Evolutionary conservation across 768 basidiomycete species (phyloP), one percentile per base, ranked within the genome.

Genomic region (Lactarius tabidus): DNA sequence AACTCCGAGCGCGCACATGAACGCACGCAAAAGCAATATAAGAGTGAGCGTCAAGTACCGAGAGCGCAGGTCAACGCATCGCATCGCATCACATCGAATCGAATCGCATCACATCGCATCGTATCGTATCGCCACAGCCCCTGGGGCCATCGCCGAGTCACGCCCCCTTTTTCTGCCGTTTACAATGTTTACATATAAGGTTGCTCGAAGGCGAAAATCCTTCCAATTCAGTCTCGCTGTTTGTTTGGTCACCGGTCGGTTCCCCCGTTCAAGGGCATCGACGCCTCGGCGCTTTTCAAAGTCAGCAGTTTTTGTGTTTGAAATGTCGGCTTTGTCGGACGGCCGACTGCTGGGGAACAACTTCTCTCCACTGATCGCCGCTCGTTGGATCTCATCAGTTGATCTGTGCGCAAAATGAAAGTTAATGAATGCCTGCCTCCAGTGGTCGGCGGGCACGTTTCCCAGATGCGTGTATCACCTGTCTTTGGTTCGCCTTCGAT

Each of bases 201-300:
- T 68, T 66, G 67, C 52, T 51, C 67, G 64, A 66, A 66, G 67
- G 67, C 64, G 67, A 68, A 66, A 68, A 68, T 68, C 67, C 60
- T 66, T 67, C 64, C 38, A 60, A 66, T 68, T 66, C 64, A 66
- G 59, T 66, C 57, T 57, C 64, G 67, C 67, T 38, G 31, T 61
- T 68, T 66, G 33, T 66, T 65, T 66, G 59, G 67, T 61, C 64
- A 12, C 67, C 67, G 67, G 64, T n/a, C 64, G 63, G 26, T 58
- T 36, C 48, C 45, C n/a, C 23, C 35, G 29, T 23, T 52, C 31
- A n/a, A 41, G 53, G 15, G 41, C 48, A 12, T 63, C 41, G 43
- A 28, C 45, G 20, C 28, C 51, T 57, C 51, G 56, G 57, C 57
- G 51, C 57, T 15, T 64, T 26, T 48, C 8, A 48, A 60, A 29